Percentiles rank a stretch among this genome's conserved stretches.
These are phyloP conservation scores for Coprinopsis marcescibilis DNA, from an alignment of 768 basidiomycete genomes.

Conservation along the genomic window DNA sequence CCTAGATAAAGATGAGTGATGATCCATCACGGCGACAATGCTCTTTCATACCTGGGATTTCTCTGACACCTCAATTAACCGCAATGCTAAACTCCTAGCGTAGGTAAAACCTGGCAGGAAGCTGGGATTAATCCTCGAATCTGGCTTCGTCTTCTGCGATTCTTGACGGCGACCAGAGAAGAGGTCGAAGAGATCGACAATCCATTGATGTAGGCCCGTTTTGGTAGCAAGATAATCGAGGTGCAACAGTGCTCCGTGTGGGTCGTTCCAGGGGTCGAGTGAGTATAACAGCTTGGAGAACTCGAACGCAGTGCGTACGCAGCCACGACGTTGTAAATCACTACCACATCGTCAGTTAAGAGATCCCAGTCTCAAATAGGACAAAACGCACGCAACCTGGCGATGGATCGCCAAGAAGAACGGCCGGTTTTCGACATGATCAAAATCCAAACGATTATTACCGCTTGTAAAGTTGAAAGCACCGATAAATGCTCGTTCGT, in stretches of 20 bases:
- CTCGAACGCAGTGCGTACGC: slow-evolving; percentile 85
- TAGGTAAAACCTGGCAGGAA: slow-evolving; percentile 77
- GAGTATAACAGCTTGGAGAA: slow-evolving; percentile 82
- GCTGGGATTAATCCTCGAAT: slow-evolving; percentile 41
- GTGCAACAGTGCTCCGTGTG: slow-evolving; percentile 78
- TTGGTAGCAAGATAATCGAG: slow-evolving; percentile 85
- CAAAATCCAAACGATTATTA: slow-evolving; percentile 81
- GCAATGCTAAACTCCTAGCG: slow-evolving; percentile 62
- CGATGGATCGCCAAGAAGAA: slow-evolving; percentile 88
- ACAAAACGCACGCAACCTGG: slow-evolving; percentile 59
- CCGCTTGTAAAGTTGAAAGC: slow-evolving; percentile 83
- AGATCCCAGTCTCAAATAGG: neutral
- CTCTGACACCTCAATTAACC: slow-evolving; percentile 41
- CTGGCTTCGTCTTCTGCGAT: slow-evolving; percentile 13
- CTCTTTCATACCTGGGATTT: slow-evolving; percentile 22
- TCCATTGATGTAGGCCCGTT: slow-evolving; percentile 73
- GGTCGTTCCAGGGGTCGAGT: slow-evolving; percentile 83
- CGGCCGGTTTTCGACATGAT: slow-evolving; percentile 84
- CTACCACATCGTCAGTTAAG: slow-evolving; percentile 29
- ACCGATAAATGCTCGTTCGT: slow-evolving; percentile 85
- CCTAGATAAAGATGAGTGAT: slow-evolving; percentile 25
- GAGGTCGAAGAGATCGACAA: slow-evolving; percentile 59
- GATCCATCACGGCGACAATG: slow-evolving; percentile 19
- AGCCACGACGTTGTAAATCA: slow-evolving; percentile 84
- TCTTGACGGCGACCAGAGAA: slow-evolving; percentile 27